These are phyloP conservation scores for Shiraia bambusicola DNA, from an alignment of 2,329 filamentous ascomycete genomes.

Conservation along the genomic window DNA sequence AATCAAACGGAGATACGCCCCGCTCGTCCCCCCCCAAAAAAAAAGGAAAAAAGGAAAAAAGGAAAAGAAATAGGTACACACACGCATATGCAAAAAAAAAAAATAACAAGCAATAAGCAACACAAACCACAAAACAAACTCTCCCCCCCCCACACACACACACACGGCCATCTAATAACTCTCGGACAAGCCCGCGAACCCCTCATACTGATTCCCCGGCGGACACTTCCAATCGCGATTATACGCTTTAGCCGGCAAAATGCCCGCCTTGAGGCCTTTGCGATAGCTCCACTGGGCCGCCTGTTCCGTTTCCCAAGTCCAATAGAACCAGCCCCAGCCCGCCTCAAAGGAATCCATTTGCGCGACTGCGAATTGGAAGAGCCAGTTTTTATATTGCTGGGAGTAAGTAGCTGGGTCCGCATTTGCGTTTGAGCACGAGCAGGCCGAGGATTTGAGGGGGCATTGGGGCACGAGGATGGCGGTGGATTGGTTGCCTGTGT, in stretches of 20 bases:
- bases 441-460: constrained; percentile 62
- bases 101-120: too few species aligned
- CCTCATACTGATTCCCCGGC: constrained; percentile 36
- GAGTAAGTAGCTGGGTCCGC: constrained; percentile 69
- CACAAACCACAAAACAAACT: neutral
- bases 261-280: constrained; percentile 72
- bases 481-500: constrained; percentile 63
- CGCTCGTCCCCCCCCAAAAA: too few species aligned
- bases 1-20: too few species aligned
- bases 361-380: constrained; percentile 88
- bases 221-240: constrained; percentile 48
- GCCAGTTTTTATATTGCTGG: constrained; percentile 76
- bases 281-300: constrained; percentile 92
- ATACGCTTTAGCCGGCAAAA: constrained; percentile 63
- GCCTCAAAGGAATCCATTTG: constrained; percentile 95
- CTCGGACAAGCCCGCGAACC: constrained; percentile 49
- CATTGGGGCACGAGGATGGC: constrained; percentile 72
- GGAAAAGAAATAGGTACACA: too few species aligned
- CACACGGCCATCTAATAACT: constrained; percentile 36
- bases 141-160: neutral
- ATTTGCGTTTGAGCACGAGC: constrained; percentile 76
- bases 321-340: constrained; percentile 98
- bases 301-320: constrained; percentile 93
- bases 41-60: too few species aligned
- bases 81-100: too few species aligned